Conservation (phyloP, 768 basidiomycete genomes). For the Lactifluus echinatus region DNA sequence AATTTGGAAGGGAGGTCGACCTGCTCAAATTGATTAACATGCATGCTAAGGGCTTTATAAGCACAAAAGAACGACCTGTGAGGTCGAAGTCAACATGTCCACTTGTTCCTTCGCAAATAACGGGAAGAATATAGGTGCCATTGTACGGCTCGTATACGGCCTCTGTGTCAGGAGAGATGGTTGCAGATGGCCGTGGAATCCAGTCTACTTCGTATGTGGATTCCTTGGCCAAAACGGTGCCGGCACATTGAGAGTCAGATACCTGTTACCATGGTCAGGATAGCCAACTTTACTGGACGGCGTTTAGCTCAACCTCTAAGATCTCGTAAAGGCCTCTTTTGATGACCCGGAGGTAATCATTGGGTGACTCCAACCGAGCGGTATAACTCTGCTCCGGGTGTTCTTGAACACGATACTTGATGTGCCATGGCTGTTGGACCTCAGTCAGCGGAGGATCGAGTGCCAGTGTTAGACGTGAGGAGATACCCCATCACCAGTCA, state of each 20-base stretch:
- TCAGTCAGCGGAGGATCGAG: constrained; percentile 1
- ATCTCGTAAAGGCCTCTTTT: constrained; percentile 73
- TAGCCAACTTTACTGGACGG: not conserved
- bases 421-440: constrained; percentile 67
- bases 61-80: constrained; percentile 37
- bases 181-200: constrained; percentile 71
- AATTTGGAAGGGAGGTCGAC: constrained; percentile 89
- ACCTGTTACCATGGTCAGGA: constrained; percentile 41
- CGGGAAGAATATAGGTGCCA: constrained; percentile 62
- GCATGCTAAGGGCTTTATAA: not conserved
- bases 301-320: constrained; percentile 34
- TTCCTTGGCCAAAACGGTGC: constrained; percentile 51
- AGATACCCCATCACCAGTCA: constrained; percentile 86
- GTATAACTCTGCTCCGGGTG: constrained; percentile 34
- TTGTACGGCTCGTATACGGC: constrained; percentile 55
- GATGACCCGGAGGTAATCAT: constrained; percentile 65
- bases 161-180: constrained; percentile 49
- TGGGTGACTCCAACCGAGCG: constrained; percentile 46
- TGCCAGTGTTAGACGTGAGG: not conserved
- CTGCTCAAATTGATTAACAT: constrained; percentile 30
- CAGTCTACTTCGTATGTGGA: constrained; percentile 65
- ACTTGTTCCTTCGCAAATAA: constrained; percentile 75
- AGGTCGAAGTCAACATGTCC: constrained; percentile 82
- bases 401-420: constrained; percentile 59
- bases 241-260: constrained; percentile 78